phyloP scores from a whole-genome alignment of 768 basidiomycete species.

The Mycena chlorophos region DNA sequence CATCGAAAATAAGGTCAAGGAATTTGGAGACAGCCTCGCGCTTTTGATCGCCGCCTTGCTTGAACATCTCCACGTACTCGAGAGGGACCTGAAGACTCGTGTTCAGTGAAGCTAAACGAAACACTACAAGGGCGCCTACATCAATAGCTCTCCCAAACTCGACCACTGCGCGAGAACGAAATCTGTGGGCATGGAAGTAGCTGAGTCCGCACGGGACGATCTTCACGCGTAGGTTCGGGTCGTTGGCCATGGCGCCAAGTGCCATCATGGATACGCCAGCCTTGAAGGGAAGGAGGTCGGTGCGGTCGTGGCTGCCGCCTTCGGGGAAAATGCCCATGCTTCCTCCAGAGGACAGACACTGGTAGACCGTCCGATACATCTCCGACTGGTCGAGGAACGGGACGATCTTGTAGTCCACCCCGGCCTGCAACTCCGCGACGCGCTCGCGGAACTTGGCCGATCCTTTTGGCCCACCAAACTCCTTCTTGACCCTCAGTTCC shows the following conservation, averaged over 20 bases:
- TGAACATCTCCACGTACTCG: slow-evolving; percentile 87
- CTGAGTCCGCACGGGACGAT: slow-evolving; percentile 84
- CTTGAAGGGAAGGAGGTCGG: slow-evolving; percentile 92
- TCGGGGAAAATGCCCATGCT: slow-evolving; percentile 98
- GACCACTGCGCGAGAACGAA: slow-evolving; percentile 94
- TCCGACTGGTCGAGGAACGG: slow-evolving; percentile 91
- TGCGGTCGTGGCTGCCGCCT: slow-evolving; percentile 98
- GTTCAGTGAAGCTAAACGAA: not conserved
- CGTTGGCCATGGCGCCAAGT: slow-evolving; percentile 92
- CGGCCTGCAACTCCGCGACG: slow-evolving; percentile 57
- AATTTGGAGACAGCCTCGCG: slow-evolving; percentile 87
- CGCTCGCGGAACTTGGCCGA: slow-evolving; percentile 69
- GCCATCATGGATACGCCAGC: slow-evolving; percentile 98
- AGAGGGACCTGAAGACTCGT: slow-evolving; percentile 46
- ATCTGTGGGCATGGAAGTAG: slow-evolving; percentile 78
- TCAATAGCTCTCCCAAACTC: slow-evolving; percentile 92
- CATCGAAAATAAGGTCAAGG: slow-evolving; percentile 88
- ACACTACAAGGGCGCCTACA: slow-evolving; percentile 26
- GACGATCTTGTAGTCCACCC: slow-evolving; percentile 78
- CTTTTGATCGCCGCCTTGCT: slow-evolving; percentile 83
- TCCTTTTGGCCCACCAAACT: slow-evolving; percentile 82
- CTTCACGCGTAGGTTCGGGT: slow-evolving; percentile 82
- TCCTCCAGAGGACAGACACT: slow-evolving; percentile 79
- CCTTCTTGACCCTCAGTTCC: slow-evolving; percentile 76
- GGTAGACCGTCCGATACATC: slow-evolving; percentile 94